These are phyloP conservation scores for Fusarium chlamydosporum DNA, from an alignment of 2,329 filamentous ascomycete genomes.

Conservation along the genomic window DNA sequence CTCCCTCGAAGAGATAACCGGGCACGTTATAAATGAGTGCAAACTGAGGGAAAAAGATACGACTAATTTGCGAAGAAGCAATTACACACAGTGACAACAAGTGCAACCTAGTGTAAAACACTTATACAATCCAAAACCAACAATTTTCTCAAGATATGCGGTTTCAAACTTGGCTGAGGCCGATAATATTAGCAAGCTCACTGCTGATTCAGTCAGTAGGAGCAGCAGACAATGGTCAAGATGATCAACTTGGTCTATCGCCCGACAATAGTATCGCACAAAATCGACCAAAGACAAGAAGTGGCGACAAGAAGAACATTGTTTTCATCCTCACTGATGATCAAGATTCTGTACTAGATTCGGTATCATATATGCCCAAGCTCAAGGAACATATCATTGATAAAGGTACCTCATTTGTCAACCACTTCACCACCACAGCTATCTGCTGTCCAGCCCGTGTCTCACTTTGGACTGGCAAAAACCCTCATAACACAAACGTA, in stretches of 20 bases:
- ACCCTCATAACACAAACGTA: slow-evolving; percentile 79
- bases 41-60: no score
- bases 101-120: not conserved
- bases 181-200: slow-evolving; percentile 10
- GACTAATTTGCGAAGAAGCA: no score
- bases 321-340: slow-evolving; percentile 78
- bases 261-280: not conserved
- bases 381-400: slow-evolving; percentile 69
- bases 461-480: slow-evolving; percentile 74
- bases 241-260: slow-evolving; percentile 11
- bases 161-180: slow-evolving; percentile 17
- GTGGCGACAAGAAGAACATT: slow-evolving; percentile 63
- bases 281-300: not conserved
- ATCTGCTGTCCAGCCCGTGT: slow-evolving; percentile 78
- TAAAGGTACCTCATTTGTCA: slow-evolving; percentile 70
- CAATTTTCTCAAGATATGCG: slow-evolving; percentile 19
- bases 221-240: not conserved
- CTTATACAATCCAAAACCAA: not conserved
- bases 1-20: not conserved
- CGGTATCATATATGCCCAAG: slow-evolving; percentile 71
- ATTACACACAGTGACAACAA: not conserved
- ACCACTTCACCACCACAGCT: slow-evolving; percentile 76
- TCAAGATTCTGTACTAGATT: slow-evolving; percentile 74
- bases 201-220: not conserved
- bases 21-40: not conserved